phyloP scores from a whole-genome alignment of 1,284 basidiomycete species.

The Cystobasidiaceae sp. region DNA sequence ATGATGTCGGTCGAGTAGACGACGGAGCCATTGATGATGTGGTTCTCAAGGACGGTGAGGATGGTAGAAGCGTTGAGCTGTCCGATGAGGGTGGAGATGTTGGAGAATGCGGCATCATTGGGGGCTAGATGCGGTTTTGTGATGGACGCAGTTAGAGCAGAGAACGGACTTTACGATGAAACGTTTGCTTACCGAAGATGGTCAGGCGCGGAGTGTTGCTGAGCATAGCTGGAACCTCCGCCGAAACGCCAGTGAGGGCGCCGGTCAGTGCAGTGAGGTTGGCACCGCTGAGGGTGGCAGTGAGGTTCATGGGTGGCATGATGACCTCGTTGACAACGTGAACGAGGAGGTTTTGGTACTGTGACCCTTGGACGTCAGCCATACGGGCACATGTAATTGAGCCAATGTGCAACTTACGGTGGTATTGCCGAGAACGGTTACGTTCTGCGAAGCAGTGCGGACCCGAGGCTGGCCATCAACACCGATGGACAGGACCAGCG shows the following conservation, averaged over 20 bases:
- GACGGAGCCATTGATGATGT: constrained; percentile 45
- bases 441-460: constrained; percentile 33
- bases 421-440: constrained; percentile 42
- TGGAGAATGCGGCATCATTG: constrained; percentile 41
- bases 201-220: constrained; percentile 42
- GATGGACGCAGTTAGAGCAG: not conserved
- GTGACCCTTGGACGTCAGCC: not conserved
- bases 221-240: constrained; percentile 36
- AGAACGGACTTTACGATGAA: not conserved
- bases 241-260: constrained; percentile 32
- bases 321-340: constrained; percentile 34
- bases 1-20: constrained; percentile 44
- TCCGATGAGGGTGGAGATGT: constrained; percentile 19
- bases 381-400: constrained; percentile 34
- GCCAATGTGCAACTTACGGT: constrained; percentile 8
- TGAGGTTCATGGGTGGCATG: constrained; percentile 36
- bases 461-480: constrained; percentile 20
- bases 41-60: constrained; percentile 41
- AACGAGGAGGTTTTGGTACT: constrained; percentile 36
- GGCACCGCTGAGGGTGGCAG: constrained; percentile 32
- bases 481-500: constrained; percentile 19
- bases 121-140: constrained; percentile 35
- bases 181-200: constrained; percentile 36
- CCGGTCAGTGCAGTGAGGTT: constrained; percentile 36
- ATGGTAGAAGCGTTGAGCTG: constrained; percentile 31